Base-by-base conservation (phyloP, 2,329 filamentous ascomycete genomes). In the Aspergillus sergii region DNA sequence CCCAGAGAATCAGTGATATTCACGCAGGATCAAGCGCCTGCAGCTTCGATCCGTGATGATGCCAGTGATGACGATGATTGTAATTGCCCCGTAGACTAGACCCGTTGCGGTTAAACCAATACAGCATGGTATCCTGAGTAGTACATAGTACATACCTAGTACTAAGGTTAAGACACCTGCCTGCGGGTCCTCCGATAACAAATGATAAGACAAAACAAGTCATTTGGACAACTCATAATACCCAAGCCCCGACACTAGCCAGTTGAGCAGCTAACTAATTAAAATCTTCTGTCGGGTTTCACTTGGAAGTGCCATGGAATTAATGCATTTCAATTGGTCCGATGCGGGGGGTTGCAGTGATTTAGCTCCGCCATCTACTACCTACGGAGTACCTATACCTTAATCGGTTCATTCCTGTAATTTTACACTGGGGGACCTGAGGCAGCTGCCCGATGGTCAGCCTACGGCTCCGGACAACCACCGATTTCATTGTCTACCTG, bases 401-500 rank as follows among this genome's bases (percentile, higher is more conserved):
- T 41, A 26, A 55, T 55, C 23, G 32, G 34, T 55, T 23, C 12
- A 55, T 55, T 26, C 51, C 51, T 39, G 51, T 55, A 55, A 55
- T 55, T 39, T 55, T 39, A 34, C 36, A 23, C 19, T 14, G 16
- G 34, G 26, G 51, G 32, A 55, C 51, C 51, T 55, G 51, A 55
- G 51, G 51, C 51, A 55, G 51, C 51, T 55, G 51, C 51, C 51
- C 32, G 51, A 55, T 55, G 12, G 51, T 39, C 51, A 55, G 32
- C 51, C 51, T 55, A 55, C 51, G 26, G 30, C 32, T 36, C 51
- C 51, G 39, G 21, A 56, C 28, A 36, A 56, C 30, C 59, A 41
- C 59, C 59, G 57, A 59, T n/a, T 41, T 53, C 30, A 34, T 51
- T 53, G 57, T 51, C 45, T 46, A 41, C 16, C 46, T 36, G 43